Base-by-base conservation (phyloP, 106 monocot species). In the Platanthera zijinensis region DNA sequence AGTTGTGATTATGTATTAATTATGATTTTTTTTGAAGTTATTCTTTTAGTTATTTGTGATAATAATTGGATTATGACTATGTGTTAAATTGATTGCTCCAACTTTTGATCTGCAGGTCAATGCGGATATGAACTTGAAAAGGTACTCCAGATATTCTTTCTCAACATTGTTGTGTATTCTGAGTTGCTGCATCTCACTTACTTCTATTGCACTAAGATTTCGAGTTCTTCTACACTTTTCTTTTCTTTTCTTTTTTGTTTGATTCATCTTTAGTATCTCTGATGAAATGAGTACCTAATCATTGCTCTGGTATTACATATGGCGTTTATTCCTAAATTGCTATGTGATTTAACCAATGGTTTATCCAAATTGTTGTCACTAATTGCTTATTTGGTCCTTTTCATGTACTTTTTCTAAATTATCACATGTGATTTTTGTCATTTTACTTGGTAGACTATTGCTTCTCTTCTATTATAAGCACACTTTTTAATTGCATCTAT, bases 101-200 rank as follows among this genome's bases (percentile, higher is more conserved):
- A 72, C 3, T 10, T 72, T 71, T 51, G 57, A 53, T 85, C 80
- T 87, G 84, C 96, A 96, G 96, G 87, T 74, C 80, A 89, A 77
- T 96, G 87, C 76, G 80, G 83, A 77, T 81, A 80, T 25, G 64
- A 96, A 76, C 84, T 96, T 63, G 84, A 89, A 84, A 89, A 90
- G 96, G 96, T 96, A 86, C 63, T 9, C 50, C 45, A 32, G 48
- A 32, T 11, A 66, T 32, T 28, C 10, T 66, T 66, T 1, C 22
- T 66, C 30, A 10, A 32, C 66, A 28, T 66, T 62, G 19, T 66
- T 5, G 2, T 32, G 32, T 32, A 28, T 66, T 32, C 66, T 32
- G 7, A 30, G 2, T 66, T 32, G 30, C 30, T 66, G 8, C 66
- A 66, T 66, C 66, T 52, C 52, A n/a, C n/a, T n/a, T n/a, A 52